Percentiles rank a stretch among this genome's conserved stretches.
Evolutionary conservation across 495 filamentous ascomycete genomes (phyloP).

Genomic region (Tuber indicum): DNA sequence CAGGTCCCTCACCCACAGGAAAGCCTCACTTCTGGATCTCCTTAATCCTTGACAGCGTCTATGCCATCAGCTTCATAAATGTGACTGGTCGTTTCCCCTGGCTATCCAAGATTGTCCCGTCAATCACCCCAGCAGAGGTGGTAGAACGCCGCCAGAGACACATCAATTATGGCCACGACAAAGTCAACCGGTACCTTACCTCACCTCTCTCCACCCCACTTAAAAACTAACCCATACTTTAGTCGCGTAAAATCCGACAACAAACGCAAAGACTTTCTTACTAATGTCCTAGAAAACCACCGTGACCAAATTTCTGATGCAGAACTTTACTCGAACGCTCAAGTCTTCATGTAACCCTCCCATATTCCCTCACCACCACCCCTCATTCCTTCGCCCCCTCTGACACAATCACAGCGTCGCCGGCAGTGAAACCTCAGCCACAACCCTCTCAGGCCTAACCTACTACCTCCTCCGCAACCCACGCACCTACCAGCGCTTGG

Average conservation of each 20-base stretch:
- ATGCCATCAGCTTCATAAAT: conserved; percentile 26
- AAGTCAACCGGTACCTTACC: conserved; percentile 6
- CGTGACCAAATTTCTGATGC: conserved; percentile 40
- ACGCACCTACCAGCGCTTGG: conserved; percentile 45
- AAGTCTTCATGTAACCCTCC: conserved; percentile 31
- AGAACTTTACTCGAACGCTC: conserved; percentile 42
- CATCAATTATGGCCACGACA: conserved; percentile 1
- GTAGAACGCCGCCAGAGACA: not conserved
- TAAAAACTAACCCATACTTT: not conserved
- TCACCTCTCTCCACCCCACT: not conserved
- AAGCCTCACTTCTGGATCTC: conserved; percentile 15
- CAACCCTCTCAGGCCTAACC: conserved; percentile 49
- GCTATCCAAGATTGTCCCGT: conserved; percentile 11
- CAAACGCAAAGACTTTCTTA: conserved; percentile 41
- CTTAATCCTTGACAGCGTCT: conserved; percentile 31
- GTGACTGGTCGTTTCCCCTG: conserved; percentile 9
- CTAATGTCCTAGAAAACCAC: conserved; percentile 23
- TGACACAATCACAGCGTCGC: conserved; percentile 43
- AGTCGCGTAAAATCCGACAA: conserved; percentile 15
- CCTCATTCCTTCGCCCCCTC: not conserved
- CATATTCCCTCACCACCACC: not conserved
- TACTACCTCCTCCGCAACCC: conserved; percentile 52
- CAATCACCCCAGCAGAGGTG: not conserved
- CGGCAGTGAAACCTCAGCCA: conserved; percentile 59
- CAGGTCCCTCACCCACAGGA: not conserved